Evolutionary conservation across 73 alveolate genomes (phyloP), one percentile per base, ranked within the genome.

Genomic region (Uronychia setigera): DNA sequence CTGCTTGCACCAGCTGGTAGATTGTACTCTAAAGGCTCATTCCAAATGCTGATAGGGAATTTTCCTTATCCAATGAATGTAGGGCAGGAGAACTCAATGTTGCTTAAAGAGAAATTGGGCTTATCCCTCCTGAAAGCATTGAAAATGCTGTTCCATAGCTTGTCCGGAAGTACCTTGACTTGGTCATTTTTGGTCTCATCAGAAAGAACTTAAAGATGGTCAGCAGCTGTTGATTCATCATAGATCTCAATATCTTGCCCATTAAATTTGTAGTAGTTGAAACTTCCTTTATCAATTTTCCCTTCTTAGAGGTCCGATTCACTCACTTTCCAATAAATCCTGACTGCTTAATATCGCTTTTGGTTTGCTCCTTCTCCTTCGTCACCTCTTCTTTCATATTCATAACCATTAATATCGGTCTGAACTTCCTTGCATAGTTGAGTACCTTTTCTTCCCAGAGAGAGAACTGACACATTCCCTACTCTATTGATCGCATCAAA

Each of bases 401-500:
- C 28, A 32, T 26, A 30, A 5, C 31, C 33, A 77, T 33, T 85
- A 26, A 32, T 59, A 9, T 85, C 86, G 19, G 33, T 77, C 30
- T 85, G 75, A 0, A 46, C 67, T 46, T 46, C 67, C 19, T 46
- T 46, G 67, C 67, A 46, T 25, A 86, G 75, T 13, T 5, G 35
- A 86, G 78, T 79, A 5, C 74, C 75, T 59, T 79, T 84, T 33
- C 79, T 86, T 34, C 75, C 74, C 30, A 89, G 84, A 35, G 86
- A 35, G 35, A 89, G 80, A 1, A 89, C 85, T 9, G 95, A 74
- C 14, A 88, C 26, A 80, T 89, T 89, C 26, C 95, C 95, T 0
- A 89, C 92, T 89, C 95, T 83, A 35, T 89, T 89, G 81, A 82
- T 80, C 75, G 88, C 80, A 67, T 89, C 95, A 46, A 59, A 89